Evolutionary conservation across 768 basidiomycete species (phyloP).

Genomic region (Daedaleopsis sinensis): DNA sequence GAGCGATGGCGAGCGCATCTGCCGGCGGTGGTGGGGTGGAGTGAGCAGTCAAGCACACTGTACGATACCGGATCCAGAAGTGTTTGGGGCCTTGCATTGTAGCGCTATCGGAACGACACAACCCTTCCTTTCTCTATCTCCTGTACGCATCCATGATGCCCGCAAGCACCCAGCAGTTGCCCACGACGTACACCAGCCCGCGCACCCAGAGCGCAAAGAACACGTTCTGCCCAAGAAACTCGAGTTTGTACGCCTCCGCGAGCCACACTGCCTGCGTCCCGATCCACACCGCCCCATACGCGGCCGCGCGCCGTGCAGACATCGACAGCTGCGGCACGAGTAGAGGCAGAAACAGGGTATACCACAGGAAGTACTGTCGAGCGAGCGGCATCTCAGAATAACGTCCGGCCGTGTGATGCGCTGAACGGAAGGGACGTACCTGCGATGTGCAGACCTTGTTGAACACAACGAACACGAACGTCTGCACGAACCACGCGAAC

Average conservation of each 20-base stretch:
- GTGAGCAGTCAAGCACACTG: background rate
- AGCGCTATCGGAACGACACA: slow-evolving; percentile 7
- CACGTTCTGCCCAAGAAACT: slow-evolving; percentile 80
- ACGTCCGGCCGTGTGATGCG: too few relatives aligned
- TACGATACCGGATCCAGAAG: background rate
- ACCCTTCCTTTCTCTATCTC: background rate
- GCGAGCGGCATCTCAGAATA: background rate
- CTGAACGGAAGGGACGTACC: slow-evolving; percentile 40
- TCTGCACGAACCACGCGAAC: slow-evolving; percentile 92
- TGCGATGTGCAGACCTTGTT: slow-evolving; percentile 99
- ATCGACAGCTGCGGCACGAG: slow-evolving; percentile 70
- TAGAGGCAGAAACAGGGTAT: slow-evolving; percentile 84
- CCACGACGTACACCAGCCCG: slow-evolving; percentile 70
- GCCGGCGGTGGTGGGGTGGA: background rate
- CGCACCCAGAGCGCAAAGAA: slow-evolving; percentile 80
- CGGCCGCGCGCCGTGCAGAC: slow-evolving; percentile 42
- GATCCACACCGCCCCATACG: slow-evolving; percentile 65
- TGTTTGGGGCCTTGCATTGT: slow-evolving; percentile 3
- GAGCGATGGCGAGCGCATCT: background rate
- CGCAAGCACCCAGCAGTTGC: slow-evolving; percentile 81
- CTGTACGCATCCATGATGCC: slow-evolving; percentile 58
- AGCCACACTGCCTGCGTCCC: slow-evolving; percentile 88
- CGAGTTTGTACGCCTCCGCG: slow-evolving; percentile 85
- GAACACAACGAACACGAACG: slow-evolving; percentile 88
- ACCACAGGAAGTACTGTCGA: slow-evolving; percentile 94